phyloP scores from a whole-genome alignment of 208 protist species.

The Trypanosoma boissoni region DNA sequence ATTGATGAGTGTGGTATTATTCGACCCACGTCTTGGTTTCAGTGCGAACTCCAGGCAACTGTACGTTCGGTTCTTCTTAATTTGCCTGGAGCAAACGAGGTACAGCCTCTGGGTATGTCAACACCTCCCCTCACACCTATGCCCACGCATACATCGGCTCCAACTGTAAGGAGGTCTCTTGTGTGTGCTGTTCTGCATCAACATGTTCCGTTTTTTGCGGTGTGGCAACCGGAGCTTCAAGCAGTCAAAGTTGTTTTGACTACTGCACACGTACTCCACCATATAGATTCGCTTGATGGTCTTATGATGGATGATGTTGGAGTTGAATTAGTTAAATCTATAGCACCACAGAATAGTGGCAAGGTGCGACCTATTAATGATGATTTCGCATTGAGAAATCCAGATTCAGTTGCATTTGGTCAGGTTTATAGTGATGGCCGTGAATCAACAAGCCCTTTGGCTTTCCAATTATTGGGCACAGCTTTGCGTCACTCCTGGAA shows the following conservation, averaged over 20 bases:
- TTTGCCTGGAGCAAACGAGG: slow-evolving; percentile 4
- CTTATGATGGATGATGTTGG: slow-evolving; percentile 18
- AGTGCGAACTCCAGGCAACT: slow-evolving; percentile 11
- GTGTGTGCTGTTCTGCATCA: slow-evolving; percentile 13
- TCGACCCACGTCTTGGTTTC: slow-evolving; percentile 20
- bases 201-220: slow-evolving; percentile 19
- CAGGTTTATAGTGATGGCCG: slow-evolving; percentile 1
- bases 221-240: slow-evolving; percentile 16
- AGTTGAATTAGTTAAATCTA: background rate
- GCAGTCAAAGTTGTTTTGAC: slow-evolving; percentile 15
- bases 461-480: slow-evolving; percentile 40
- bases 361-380: slow-evolving; percentile 22
- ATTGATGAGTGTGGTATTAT: slow-evolving; percentile 20
- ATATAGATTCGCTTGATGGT: slow-evolving; percentile 27
- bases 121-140: no score
- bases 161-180: slow-evolving; percentile 6
- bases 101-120: no score
- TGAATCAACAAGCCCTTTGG: slow-evolving; percentile 20
- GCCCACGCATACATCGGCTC: background rate
- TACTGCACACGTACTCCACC: slow-evolving; percentile 19
- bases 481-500: slow-evolving; percentile 39
- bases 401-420: slow-evolving; percentile 22
- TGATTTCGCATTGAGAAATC: background rate
- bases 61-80: slow-evolving; percentile 19
- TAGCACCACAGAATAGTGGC: slow-evolving; percentile 2